These are phyloP conservation scores for Mycena rosella DNA, from an alignment of 768 basidiomycete genomes.

Conservation along the genomic window DNA sequence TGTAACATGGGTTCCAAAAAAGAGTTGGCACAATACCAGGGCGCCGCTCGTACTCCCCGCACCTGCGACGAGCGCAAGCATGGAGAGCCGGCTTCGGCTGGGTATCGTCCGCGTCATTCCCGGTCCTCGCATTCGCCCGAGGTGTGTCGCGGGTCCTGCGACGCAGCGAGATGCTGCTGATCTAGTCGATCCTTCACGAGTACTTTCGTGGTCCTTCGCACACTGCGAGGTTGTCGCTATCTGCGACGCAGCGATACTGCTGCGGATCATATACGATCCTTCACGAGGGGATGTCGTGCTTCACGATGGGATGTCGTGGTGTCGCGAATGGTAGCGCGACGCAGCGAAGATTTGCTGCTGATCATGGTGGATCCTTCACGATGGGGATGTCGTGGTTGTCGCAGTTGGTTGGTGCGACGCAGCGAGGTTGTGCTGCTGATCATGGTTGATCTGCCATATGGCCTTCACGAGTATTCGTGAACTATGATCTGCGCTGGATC, in stretches of 20 bases:
- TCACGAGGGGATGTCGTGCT: no score
- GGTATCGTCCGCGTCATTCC: constrained; percentile 13
- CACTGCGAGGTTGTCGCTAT: constrained; percentile 4
- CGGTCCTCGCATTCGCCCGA: constrained; percentile 6
- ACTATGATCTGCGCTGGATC: neutral
- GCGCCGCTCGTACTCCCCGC: constrained; percentile 31
- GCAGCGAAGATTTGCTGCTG: constrained; percentile 22
- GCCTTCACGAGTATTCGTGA: constrained; percentile 9
- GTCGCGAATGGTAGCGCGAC: no score
- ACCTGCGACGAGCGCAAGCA: constrained; percentile 19
- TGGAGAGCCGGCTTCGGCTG: constrained; percentile 31
- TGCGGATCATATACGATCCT: constrained; percentile 15
- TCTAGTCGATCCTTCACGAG: constrained; percentile 13
- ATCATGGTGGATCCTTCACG: constrained; percentile 1
- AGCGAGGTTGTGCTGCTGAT: constrained; percentile 2
- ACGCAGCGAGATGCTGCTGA: constrained; percentile 4
- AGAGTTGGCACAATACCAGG: constrained; percentile 22
- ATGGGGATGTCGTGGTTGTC: neutral
- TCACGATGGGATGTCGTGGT: constrained; percentile 8
- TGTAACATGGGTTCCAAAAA: constrained; percentile 8
- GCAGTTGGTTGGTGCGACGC: no score
- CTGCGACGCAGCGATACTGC: constrained; percentile 12
- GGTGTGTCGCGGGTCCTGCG: constrained; percentile 5
- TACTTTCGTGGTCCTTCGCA: constrained; percentile 13
- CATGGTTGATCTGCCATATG: neutral